Conservation (phyloP, 1,284 basidiomycete species). For the Pyrrhoderma noxium region DNA sequence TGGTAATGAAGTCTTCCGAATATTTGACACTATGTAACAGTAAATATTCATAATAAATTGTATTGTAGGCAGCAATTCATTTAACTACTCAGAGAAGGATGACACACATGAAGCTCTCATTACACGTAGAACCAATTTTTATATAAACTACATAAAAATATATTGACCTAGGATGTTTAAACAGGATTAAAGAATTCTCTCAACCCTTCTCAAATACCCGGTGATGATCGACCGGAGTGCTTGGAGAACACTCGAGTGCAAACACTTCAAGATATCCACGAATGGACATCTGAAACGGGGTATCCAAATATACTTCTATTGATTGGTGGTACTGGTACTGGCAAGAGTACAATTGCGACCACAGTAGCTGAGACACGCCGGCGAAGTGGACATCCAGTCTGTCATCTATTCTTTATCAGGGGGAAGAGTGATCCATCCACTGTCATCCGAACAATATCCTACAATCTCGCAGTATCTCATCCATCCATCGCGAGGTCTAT, state of each 20-base stretch:
- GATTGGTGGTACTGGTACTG: slow-evolving; percentile 28
- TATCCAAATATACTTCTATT: slow-evolving; percentile 5
- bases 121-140: no score
- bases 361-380: background rate
- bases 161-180: no score
- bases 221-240: no score
- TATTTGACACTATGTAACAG: no score
- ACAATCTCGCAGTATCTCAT: background rate
- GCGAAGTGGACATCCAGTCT: background rate
- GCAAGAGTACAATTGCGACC: slow-evolving; percentile 23
- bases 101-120: no score
- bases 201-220: no score
- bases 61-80: no score
- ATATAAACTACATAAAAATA: no score
- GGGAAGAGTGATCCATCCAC: background rate
- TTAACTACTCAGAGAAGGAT: no score
- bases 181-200: no score
- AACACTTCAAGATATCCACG: background rate
- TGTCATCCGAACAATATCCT: background rate
- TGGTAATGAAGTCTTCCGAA: no score
- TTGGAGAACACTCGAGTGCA: background rate
- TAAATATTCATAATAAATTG: no score
- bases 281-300: background rate
- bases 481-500: background rate
- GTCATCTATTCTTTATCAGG: slow-evolving; percentile 16